Conservation (phyloP, 441 rosid species). For the Gossypium laxum region DNA sequence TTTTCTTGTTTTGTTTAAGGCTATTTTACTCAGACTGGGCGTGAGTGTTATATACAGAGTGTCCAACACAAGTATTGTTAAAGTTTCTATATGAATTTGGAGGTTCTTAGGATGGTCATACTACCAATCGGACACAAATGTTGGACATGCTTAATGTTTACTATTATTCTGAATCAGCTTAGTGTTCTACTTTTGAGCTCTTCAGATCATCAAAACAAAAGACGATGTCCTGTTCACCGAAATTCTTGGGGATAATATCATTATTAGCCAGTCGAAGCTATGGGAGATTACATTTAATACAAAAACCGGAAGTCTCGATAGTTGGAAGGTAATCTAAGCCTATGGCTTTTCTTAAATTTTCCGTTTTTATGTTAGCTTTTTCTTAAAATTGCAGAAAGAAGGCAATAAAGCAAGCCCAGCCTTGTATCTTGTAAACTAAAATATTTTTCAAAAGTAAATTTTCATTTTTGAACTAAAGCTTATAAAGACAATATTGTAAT, state of each 20-base stretch:
- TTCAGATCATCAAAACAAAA: conserved; percentile 48
- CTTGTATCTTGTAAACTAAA: background rate
- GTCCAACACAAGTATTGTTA: background rate
- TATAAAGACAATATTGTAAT: background rate
- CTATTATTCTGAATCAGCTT: background rate
- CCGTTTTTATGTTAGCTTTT: background rate
- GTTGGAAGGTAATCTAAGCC: conserved; percentile 64
- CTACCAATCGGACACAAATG: too few relatives aligned
- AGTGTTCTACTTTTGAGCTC: background rate
- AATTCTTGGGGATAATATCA: conserved; percentile 44
- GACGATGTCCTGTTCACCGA: conserved; percentile 36
- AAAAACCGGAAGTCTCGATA: conserved; percentile 51
- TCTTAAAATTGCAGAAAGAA: background rate
- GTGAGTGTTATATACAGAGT: background rate
- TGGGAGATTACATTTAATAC: conserved; percentile 67
- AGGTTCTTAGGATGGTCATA: background rate
- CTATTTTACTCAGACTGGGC: background rate
- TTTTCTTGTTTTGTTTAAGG: background rate
- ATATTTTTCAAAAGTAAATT: background rate
- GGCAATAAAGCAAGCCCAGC: background rate
- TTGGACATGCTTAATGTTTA: too few relatives aligned
- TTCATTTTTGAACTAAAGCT: background rate
- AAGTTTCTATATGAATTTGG: background rate
- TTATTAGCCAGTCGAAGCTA: conserved; percentile 38
- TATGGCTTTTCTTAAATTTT: conserved; percentile 10